Percentiles rank a stretch among this genome's conserved stretches.
Conservation (phyloP, 352 stramenopile species). For the Pythium dissimile region DNA sequence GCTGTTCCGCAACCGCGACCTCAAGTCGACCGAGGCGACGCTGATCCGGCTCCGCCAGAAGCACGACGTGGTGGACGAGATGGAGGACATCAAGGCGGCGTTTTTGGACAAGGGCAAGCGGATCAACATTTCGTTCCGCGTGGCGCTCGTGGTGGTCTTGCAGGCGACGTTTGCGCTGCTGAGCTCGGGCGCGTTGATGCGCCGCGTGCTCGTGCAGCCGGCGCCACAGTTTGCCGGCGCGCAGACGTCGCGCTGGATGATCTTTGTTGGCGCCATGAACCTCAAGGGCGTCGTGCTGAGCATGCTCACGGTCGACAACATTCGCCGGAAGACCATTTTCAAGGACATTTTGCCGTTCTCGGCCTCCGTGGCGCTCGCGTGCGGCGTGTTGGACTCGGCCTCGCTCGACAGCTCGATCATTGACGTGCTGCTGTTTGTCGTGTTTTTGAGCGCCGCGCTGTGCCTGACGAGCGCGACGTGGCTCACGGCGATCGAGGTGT, state of each 20-base stretch:
- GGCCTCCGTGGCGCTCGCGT: slow-evolving; percentile 49
- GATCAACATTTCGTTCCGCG: slow-evolving; percentile 73
- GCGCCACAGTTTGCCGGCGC: slow-evolving; percentile 30
- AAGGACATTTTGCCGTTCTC: slow-evolving; percentile 83
- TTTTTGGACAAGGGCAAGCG: slow-evolving; percentile 61
- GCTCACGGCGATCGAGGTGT: slow-evolving; percentile 82
- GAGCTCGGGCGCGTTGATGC: slow-evolving; percentile 65
- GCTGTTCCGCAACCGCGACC: slow-evolving; percentile 66
- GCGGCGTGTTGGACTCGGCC: slow-evolving; percentile 52
- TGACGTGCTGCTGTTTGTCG: slow-evolving; percentile 49
- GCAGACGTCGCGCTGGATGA: slow-evolving; percentile 73
- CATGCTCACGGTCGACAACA: slow-evolving; percentile 74
- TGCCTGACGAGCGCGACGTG: slow-evolving; percentile 77
- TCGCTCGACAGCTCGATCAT: slow-evolving; percentile 45
- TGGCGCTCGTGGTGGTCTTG: slow-evolving; percentile 52
- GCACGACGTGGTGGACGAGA: slow-evolving; percentile 79
- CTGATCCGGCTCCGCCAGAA: slow-evolving; percentile 72
- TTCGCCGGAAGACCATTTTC: slow-evolving; percentile 87
- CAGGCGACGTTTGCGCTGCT: slow-evolving; percentile 70
- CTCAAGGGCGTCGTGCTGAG: slow-evolving; percentile 66
- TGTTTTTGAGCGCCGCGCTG: slow-evolving; percentile 66
- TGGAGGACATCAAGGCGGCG: slow-evolving; percentile 57
- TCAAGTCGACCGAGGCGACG: slow-evolving; percentile 60
- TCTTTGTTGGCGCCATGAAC: slow-evolving; percentile 77
- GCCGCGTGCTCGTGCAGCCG: slow-evolving; percentile 58